Conservation (phyloP, 495 filamentous ascomycete species). For the Darksidea phi region DNA sequence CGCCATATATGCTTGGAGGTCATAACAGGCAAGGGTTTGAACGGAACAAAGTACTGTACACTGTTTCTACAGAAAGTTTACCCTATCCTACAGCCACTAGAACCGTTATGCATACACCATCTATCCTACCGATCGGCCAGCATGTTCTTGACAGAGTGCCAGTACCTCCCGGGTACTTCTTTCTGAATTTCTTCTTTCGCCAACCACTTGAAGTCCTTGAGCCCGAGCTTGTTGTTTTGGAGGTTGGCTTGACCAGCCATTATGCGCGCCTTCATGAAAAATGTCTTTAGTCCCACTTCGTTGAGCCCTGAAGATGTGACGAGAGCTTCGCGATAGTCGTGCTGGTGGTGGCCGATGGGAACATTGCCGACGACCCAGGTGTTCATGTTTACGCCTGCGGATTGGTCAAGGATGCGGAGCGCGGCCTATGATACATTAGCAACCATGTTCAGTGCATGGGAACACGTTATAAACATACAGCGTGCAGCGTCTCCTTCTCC, state of each 20-base stretch:
- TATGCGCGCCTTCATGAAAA: constrained; percentile 94
- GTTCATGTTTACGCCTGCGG: constrained; percentile 94
- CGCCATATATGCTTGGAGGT: too few relatives aligned
- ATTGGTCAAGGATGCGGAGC: constrained; percentile 68
- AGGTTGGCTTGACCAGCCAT: constrained; percentile 94
- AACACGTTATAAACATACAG: constrained; percentile 56
- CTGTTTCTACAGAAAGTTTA: constrained; percentile 4
- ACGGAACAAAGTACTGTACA: constrained; percentile 4
- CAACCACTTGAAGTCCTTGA: constrained; percentile 88
- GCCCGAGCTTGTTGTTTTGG: constrained; percentile 63
- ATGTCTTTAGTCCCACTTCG: constrained; percentile 69
- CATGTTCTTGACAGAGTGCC: constrained; percentile 72
- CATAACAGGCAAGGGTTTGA: not conserved
- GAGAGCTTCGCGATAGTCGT: constrained; percentile 45
- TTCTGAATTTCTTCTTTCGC: constrained; percentile 80
- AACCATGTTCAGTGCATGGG: not conserved
- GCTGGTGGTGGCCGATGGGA: constrained; percentile 76
- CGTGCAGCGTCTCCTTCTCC: constrained; percentile 70
- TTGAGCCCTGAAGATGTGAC: constrained; percentile 43
- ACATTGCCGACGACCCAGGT: constrained; percentile 94
- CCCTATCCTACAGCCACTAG: not conserved
- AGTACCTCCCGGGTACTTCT: constrained; percentile 63
- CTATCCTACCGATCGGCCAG: constrained; percentile 63
- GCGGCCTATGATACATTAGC: constrained; percentile 62
- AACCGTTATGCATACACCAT: not conserved